These are phyloP conservation scores for Sequoia sempervirens DNA, from an alignment of 75 land plant genomes.

Conservation along the genomic window DNA sequence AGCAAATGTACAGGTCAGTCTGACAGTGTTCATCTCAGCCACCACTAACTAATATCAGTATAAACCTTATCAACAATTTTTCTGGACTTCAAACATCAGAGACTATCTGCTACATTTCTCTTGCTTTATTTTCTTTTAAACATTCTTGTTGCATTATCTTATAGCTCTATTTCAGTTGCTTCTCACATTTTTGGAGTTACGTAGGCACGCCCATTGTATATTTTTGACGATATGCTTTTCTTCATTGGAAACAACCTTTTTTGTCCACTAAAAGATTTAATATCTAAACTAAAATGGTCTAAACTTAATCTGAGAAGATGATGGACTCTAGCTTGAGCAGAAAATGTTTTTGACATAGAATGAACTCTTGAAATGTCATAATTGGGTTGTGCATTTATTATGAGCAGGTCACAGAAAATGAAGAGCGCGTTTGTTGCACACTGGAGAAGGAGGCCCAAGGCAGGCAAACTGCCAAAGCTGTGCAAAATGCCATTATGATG, in stretches of 20 bases:
- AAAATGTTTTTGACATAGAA: background rate
- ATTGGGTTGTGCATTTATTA: background rate
- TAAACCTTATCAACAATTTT: too few relatives aligned
- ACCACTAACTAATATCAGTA: too few relatives aligned
- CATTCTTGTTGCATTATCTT: too few relatives aligned
- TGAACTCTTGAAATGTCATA: background rate
- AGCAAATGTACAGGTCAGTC: too few relatives aligned
- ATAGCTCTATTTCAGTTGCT: too few relatives aligned
- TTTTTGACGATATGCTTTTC: background rate
- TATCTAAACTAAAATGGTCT: background rate
- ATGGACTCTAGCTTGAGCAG: background rate
- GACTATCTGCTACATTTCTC: too few relatives aligned
- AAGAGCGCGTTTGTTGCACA: constrained; percentile 34
- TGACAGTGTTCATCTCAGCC: too few relatives aligned
- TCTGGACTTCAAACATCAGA: too few relatives aligned
- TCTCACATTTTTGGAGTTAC: too few relatives aligned
- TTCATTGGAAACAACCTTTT: background rate
- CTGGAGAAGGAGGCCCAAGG: constrained; percentile 34
- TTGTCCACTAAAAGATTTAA: background rate
- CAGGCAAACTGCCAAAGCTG: constrained; percentile 28
- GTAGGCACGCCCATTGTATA: too few relatives aligned
- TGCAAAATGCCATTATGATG: constrained; percentile 52
- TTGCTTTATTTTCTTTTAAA: too few relatives aligned
- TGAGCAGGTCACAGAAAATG: constrained; percentile 38
- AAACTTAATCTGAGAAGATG: background rate